Evolutionary conservation across 192 early-diverging fungal species (phyloP).

Genomic region (Phlyctochytrium planicorne): DNA sequence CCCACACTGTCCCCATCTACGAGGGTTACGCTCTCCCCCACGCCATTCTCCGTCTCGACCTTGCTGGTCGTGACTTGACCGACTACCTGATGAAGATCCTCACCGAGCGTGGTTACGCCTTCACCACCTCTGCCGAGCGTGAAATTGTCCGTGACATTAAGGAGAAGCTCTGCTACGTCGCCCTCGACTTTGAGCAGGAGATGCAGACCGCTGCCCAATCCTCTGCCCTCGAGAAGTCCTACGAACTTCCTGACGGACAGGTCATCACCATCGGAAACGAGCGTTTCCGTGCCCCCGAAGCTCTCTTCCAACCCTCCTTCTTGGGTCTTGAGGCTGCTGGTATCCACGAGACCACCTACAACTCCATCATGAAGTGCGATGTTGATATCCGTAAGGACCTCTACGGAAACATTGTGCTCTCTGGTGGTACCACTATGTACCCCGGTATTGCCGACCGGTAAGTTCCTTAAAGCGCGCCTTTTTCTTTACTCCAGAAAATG

Average conservation of each 20-base stretch:
- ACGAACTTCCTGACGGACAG: slow-evolving; percentile 98
- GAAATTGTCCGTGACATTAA: slow-evolving; percentile 99
- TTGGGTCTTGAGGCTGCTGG: slow-evolving; percentile 86
- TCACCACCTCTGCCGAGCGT: slow-evolving; percentile 93
- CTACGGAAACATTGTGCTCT: slow-evolving; percentile 95
- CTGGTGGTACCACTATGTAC: slow-evolving; percentile 98
- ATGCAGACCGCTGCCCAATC: slow-evolving; percentile 92
- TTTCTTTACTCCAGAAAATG: neutral
- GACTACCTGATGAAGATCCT: slow-evolving; percentile 92
- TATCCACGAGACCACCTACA: slow-evolving; percentile 97
- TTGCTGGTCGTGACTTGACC: slow-evolving; percentile 97
- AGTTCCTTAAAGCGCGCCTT: neutral
- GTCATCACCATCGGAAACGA: slow-evolving; percentile 98
- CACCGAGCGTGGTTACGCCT: slow-evolving; percentile 93
- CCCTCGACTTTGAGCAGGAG: slow-evolving; percentile 97
- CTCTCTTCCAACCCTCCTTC: slow-evolving; percentile 95
- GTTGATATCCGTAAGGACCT: slow-evolving; percentile 95
- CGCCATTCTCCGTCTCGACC: slow-evolving; percentile 94
- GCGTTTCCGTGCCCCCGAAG: slow-evolving; percentile 96
- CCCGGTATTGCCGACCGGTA: slow-evolving; percentile 90
- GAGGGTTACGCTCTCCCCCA: slow-evolving; percentile 95
- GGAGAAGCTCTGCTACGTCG: slow-evolving; percentile 99
- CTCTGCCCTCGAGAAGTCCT: slow-evolving; percentile 93
- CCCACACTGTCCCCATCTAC: slow-evolving; percentile 97
- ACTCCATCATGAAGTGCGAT: slow-evolving; percentile 97